phyloP scores from a whole-genome alignment of 2,329 filamentous ascomycete species.

The Paracoccidioides brasiliensis region DNA sequence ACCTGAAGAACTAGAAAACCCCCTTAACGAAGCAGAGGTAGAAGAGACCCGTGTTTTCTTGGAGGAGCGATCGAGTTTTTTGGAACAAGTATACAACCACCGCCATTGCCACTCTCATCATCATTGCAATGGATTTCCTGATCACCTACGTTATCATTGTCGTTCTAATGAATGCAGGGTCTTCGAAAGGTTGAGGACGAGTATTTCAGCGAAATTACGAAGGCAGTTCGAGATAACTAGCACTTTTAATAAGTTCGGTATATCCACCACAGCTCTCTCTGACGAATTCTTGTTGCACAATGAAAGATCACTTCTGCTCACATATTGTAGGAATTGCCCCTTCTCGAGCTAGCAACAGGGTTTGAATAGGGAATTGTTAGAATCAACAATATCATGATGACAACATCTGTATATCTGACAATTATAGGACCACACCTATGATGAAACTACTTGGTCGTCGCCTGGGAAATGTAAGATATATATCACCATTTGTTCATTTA shows the following conservation, averaged over 20 bases:
- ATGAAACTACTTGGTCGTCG: background rate
- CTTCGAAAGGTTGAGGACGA: background rate
- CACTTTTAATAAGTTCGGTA: background rate
- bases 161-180: background rate
- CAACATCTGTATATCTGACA: background rate
- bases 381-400: background rate
- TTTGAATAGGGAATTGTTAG: slow-evolving; percentile 9
- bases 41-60: slow-evolving; percentile 29
- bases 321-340: slow-evolving; percentile 7
- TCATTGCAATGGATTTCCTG: too few relatives aligned
- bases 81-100: background rate
- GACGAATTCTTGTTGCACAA: background rate
- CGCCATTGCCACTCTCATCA: background rate
- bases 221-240: background rate
- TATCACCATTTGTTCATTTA: background rate
- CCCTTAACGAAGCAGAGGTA: slow-evolving; percentile 29
- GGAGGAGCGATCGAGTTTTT: slow-evolving; percentile 15
- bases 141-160: background rate
- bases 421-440: slow-evolving; percentile 5
- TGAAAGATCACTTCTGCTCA: background rate
- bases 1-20: slow-evolving; percentile 29
- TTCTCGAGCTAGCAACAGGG: slow-evolving; percentile 9
- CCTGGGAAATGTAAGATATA: slow-evolving; percentile 7
- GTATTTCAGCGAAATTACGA: background rate
- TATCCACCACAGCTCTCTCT: background rate